Evolutionary conservation across 306 rosid species (phyloP), one percentile per base, ranked within the genome.

Genomic region (Casuarina glauca): DNA sequence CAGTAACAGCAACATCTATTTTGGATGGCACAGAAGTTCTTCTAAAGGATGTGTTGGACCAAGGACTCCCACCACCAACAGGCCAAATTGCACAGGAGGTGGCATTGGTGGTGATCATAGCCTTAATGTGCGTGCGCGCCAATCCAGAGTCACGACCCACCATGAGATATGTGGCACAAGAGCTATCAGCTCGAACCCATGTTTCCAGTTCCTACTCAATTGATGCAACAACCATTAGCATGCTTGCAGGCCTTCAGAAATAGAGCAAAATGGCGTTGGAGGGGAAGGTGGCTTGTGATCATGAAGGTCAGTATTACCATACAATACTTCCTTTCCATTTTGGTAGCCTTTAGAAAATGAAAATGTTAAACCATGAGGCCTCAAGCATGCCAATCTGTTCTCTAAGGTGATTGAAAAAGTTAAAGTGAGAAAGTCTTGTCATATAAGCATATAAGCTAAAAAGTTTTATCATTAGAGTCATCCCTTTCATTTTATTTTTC

Each of bases 151-250:
- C 79, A 15, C 80, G 93, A 74, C 96, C 97, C 74, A 66, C 71
- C 4, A 92, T 92, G 97, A 88, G 82, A 61, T 71, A 73, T 16
- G 96, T 90, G 69, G 97, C 90, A 2, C 92, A 90, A 81, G 83
- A 93, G 49, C 77, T 93, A 4, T 87, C 89, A 0, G 82, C 90
- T 50, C 39, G 38, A 15, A 70, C 83, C 4, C 88, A 76, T 13
- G 77, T 79, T 68, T 77, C 12, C 72, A 72, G 74, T 4, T 52
- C 83, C 0, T 73, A 72, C 63, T 87, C 90, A 79, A 85, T 87
- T 54, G 82, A 43, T 32, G 73, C 39, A 74, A 83, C 78, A 35
- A 80, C 86, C 48, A 41, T 85, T 17, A 76, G 69, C 82, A 85
- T 84, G 69, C 82, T 79, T 9, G 70, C 53, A 32, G 74, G 77